Conservation (phyloP, 345 rosid species). For the Balakata baccata region DNA sequence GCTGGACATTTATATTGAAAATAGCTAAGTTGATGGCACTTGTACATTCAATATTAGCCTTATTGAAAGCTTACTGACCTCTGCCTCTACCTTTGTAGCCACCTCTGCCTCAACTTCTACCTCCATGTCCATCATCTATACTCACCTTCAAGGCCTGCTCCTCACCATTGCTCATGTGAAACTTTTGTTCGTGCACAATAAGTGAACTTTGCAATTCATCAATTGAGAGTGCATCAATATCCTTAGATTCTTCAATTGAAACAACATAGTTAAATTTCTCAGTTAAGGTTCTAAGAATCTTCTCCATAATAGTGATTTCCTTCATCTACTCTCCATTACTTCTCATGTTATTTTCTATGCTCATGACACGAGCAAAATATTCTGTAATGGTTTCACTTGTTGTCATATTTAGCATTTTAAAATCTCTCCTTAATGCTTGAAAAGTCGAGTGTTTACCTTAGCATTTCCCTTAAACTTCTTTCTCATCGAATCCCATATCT, state of each 20-base stretch:
- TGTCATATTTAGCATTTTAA: no score
- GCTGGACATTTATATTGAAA: not conserved
- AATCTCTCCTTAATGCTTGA: no score
- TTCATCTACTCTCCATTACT: not conserved
- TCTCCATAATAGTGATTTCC: not conserved
- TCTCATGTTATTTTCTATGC: not conserved
- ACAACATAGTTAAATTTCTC: not conserved
- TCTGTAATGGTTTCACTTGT: no score
- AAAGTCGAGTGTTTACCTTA: not conserved
- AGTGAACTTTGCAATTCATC: not conserved
- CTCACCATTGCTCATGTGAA: not conserved
- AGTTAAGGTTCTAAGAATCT: not conserved
- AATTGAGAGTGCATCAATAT: not conserved
- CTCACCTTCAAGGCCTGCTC: not conserved
- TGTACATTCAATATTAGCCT: no score
- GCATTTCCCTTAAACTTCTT: not conserved
- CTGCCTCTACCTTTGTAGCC: not conserved
- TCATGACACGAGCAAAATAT: no score
- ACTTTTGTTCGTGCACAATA: not conserved
- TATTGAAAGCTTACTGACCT: no score
- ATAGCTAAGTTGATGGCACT: no score
- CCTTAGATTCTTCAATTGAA: not conserved
- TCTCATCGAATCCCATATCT: not conserved
- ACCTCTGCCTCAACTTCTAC: not conserved
- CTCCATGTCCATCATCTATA: not conserved